Evolutionary conservation across 2,329 filamentous ascomycete genomes (phyloP), one percentile per base, ranked within the genome.

Genomic region (Aspergillus nomiae): DNA sequence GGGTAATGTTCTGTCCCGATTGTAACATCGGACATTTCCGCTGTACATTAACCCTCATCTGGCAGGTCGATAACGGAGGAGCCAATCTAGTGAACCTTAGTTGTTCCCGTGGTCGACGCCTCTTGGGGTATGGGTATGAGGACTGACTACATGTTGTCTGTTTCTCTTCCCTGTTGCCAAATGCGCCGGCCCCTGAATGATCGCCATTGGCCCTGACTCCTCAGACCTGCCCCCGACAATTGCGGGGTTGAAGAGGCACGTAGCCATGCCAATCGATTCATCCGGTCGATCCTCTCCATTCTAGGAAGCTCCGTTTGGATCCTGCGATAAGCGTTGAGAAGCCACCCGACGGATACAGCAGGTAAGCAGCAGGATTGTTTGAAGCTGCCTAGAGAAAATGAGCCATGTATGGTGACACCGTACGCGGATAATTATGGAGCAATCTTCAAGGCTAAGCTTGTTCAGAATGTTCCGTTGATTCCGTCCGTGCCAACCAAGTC

Each of bases 281-380:
- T 32, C 7, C 14, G 32, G 56, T n/a, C 41, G 56, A 58, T 58
- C 56, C 14, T 58, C 56, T 43, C 56, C 16, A 26, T 58, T 46
- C 41, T n/a, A 30, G 56, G 56, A 19, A 43, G 24, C 21, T 58
- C 41, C 38, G 30, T 32, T 58, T 34, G 12, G 5, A 51, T 51
- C 56, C 38, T 43, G 41, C 26, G 24, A 58, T 58, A 58, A 58
- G 56, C 56, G 28, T 12, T n/a, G 26, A 41, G 41, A 58, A 21
- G 28, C 21, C 24, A 9, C 45, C 7, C 16, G 26, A 30, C 14
- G 46, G 26, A 30, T 50, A 50, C 19, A 28, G 16, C 46, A 50
- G 26, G 24, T 26, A 51, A 14, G 11, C 21, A 53, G 36, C 19
- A n/a, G 38, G 38, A n/a, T 53, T 12, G 19, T 3, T 11, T n/a